A percentile compares a stretch with the other conserved stretches of the same genome.
phyloP scores from a whole-genome alignment of 768 basidiomycete species.

The Xanthoconium purpureum region DNA sequence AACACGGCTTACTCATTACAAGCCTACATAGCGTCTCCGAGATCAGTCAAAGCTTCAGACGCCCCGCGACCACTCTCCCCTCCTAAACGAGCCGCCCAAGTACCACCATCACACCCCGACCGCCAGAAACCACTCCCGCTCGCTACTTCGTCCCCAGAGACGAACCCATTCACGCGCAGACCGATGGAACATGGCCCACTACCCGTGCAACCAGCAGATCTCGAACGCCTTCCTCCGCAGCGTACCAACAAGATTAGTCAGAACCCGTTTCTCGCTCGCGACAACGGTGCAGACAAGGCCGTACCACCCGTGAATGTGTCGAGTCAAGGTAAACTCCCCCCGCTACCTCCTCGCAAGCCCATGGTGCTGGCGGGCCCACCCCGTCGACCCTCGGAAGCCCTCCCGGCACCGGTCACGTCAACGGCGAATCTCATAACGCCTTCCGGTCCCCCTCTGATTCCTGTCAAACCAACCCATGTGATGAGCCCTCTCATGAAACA shows the following conservation, averaged over 20 bases:
- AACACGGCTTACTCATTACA: slow-evolving; percentile 6
- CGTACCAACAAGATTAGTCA: slow-evolving; percentile 26
- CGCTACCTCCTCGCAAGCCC: slow-evolving; percentile 39
- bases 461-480: slow-evolving; percentile 39
- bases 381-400: slow-evolving; percentile 22
- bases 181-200: slow-evolving; percentile 14
- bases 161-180: slow-evolving; percentile 28
- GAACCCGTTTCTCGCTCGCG: slow-evolving; percentile 31
- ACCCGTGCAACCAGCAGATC: not conserved
- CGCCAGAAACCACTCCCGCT: slow-evolving; percentile 23
- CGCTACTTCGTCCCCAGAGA: slow-evolving; percentile 23
- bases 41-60: slow-evolving; percentile 3
- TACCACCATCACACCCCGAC: slow-evolving; percentile 30
- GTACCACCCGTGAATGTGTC: not conserved
- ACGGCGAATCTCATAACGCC: slow-evolving; percentile 1
- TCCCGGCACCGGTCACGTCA: slow-evolving; percentile 1
- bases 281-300: slow-evolving; percentile 14
- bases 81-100: slow-evolving; percentile 20
- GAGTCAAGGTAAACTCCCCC: slow-evolving; percentile 25
- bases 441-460: slow-evolving; percentile 21
- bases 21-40: slow-evolving; percentile 18
- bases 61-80: slow-evolving; percentile 17
- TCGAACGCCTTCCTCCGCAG: slow-evolving; percentile 10
- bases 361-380: slow-evolving; percentile 11
- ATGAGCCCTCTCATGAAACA: slow-evolving; percentile 70